Evolutionary conservation across 2,329 filamentous ascomycete genomes (phyloP).

Genomic region (Fusarium palustre): DNA sequence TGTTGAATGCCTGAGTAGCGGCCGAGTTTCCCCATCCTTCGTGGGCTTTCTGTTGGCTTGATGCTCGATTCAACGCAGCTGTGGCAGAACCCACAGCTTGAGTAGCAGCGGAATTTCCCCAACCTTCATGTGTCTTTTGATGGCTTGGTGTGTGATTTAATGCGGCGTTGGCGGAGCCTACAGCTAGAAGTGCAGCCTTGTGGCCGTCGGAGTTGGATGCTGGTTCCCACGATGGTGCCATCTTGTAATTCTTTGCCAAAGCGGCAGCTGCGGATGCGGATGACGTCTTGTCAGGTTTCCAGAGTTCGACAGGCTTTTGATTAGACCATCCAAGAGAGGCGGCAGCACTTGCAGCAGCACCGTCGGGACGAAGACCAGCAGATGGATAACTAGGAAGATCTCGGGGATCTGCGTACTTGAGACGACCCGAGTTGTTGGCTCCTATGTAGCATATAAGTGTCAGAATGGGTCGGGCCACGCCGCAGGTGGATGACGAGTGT

Average conservation of each 20-base stretch:
- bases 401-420: conserved; percentile 78
- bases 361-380: conserved; percentile 66
- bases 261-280: conserved; percentile 61
- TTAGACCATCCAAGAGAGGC: conserved; percentile 79
- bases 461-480: conserved; percentile 20
- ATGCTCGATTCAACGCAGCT: conserved; percentile 46
- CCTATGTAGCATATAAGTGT: conserved; percentile 34
- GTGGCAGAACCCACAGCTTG: conserved; percentile 65
- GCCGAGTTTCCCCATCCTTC: conserved; percentile 73
- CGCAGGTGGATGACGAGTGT: conserved; percentile 27
- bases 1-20: conserved; percentile 72
- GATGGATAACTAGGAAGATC: conserved; percentile 82
- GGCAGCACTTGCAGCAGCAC: conserved; percentile 77
- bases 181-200: conserved; percentile 78
- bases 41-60: conserved; percentile 41
- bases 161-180: conserved; percentile 53
- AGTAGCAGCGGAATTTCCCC: conserved; percentile 77
- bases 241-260: conserved; percentile 58
- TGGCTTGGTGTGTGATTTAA: conserved; percentile 43
- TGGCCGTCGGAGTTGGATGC: conserved; percentile 74
- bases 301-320: conserved; percentile 72
- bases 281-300: conserved; percentile 71
- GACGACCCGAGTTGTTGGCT: conserved; percentile 55
- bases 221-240: conserved; percentile 69
- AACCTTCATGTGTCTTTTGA: conserved; percentile 50